Percentiles rank a stretch among this genome's conserved stretches.
phyloP scores from a whole-genome alignment of 1,284 basidiomycete species.

The Peniophora sp. region DNA sequence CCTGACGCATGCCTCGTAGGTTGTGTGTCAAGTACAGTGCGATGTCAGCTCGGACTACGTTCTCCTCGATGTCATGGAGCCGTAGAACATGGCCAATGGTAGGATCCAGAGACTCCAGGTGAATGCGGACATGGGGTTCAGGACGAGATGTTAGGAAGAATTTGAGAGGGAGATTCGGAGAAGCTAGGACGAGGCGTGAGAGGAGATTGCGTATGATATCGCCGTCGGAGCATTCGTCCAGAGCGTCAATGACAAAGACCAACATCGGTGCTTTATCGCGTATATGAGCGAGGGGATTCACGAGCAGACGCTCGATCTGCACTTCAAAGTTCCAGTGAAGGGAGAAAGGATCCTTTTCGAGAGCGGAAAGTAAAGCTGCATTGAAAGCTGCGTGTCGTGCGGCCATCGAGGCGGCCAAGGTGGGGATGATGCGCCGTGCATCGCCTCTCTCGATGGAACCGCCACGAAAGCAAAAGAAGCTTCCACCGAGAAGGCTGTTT shows the following conservation, averaged over 20 bases:
- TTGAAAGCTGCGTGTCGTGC: neutral
- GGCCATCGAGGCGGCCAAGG: neutral
- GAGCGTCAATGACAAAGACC: neutral
- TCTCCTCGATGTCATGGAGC: neutral
- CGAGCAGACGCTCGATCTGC: neutral
- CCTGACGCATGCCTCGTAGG: neutral
- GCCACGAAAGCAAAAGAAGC: neutral
- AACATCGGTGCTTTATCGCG: neutral
- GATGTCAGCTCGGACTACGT: neutral
- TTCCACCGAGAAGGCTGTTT: neutral
- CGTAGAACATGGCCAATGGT: neutral
- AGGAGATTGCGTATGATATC: neutral
- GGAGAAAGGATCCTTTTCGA: neutral
- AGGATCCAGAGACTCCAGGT: neutral
- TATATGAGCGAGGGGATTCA: neutral
- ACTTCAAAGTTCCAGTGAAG: neutral
- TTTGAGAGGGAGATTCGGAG: neutral
- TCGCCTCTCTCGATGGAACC: neutral
- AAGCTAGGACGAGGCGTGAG: neutral
- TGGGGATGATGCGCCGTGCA: neutral
- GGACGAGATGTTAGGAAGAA: slow-evolving; percentile 2
- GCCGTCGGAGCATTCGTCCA: neutral
- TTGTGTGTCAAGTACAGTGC: neutral
- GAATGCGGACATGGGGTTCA: neutral
- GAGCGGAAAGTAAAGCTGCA: neutral